phyloP scores from a whole-genome alignment of 2,329 filamentous ascomycete species.

The Madurella fahalii region DNA sequence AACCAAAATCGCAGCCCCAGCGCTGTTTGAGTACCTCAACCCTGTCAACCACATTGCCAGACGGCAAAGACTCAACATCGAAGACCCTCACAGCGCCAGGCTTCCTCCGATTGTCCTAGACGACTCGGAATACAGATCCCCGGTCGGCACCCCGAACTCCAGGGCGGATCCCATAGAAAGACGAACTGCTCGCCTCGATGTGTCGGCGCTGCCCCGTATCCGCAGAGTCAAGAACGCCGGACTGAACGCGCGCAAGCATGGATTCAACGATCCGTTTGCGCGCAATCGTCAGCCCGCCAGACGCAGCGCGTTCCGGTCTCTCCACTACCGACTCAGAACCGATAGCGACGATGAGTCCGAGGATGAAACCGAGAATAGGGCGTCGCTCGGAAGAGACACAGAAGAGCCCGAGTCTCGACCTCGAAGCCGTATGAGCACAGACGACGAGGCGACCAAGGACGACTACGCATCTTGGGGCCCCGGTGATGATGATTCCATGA shows the following conservation, averaged over 20 bases:
- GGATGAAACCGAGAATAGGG: constrained; percentile 63
- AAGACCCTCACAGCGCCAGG: constrained; percentile 60
- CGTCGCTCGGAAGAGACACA: constrained; percentile 66
- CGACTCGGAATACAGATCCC: constrained; percentile 58
- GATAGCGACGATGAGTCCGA: constrained; percentile 84
- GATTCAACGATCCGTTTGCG: constrained; percentile 65
- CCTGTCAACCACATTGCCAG: constrained; percentile 77
- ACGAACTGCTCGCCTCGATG: constrained; percentile 52
- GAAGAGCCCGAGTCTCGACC: constrained; percentile 82
- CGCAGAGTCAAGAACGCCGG: constrained; percentile 60
- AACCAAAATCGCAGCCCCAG: constrained; percentile 76
- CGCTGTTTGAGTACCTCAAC: constrained; percentile 76
- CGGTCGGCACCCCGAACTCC: constrained; percentile 62
- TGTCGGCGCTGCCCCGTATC: constrained; percentile 68
- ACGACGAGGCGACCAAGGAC: constrained; percentile 53
- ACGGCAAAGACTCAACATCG: constrained; percentile 72
- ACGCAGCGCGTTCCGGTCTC: constrained; percentile 65
- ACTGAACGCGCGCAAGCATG: constrained; percentile 55
- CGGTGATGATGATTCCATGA: constrained; percentile 62
- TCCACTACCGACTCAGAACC: constrained; percentile 75
- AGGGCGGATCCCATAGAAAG: constrained; percentile 59
- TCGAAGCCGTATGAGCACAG: constrained; percentile 67
- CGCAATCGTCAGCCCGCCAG: constrained; percentile 56
- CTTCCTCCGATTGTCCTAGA: constrained; percentile 50
- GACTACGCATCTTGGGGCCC: constrained; percentile 46